phyloP scores from a whole-genome alignment of 352 stramenopile genomes.

The Phytophthora pisi region DNA sequence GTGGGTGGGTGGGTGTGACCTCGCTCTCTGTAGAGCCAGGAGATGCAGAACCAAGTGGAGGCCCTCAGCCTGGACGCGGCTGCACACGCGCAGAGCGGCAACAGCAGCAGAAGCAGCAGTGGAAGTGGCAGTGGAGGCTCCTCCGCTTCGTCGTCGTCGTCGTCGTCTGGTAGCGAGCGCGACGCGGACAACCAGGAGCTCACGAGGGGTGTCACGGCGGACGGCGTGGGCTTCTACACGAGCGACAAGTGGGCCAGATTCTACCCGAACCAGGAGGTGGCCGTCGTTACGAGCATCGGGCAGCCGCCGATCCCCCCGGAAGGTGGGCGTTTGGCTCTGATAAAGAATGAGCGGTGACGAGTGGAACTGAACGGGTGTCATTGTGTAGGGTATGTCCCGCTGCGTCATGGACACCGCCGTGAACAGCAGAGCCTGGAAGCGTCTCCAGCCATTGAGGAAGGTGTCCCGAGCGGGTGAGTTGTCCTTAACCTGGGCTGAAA shows the following conservation, averaged over 20 bases:
- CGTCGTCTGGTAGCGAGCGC: neutral
- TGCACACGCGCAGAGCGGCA: neutral
- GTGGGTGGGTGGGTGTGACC: slow-evolving; percentile 1
- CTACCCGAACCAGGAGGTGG: slow-evolving; percentile 62
- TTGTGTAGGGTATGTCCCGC: slow-evolving; percentile 57
- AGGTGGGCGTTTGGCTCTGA: slow-evolving; percentile 29
- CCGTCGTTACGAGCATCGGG: slow-evolving; percentile 59
- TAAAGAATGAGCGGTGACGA: neutral
- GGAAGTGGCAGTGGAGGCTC: too few relatives aligned
- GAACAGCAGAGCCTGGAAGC: slow-evolving; percentile 18
- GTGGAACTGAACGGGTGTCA: slow-evolving; percentile 2
- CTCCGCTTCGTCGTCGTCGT: neutral
- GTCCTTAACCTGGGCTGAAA: neutral
- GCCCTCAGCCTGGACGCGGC: slow-evolving; percentile 20
- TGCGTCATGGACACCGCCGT: slow-evolving; percentile 55
- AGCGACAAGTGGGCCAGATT: slow-evolving; percentile 60
- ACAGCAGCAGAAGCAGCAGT: too few relatives aligned
- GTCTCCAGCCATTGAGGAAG: slow-evolving; percentile 23
- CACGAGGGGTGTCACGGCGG: slow-evolving; percentile 24
- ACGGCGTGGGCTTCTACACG: slow-evolving; percentile 39
- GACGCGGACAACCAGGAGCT: slow-evolving; percentile 10
- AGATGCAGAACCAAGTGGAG: slow-evolving; percentile 42
- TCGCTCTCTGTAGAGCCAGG: slow-evolving; percentile 27
- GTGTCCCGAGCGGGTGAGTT: slow-evolving; percentile 41
- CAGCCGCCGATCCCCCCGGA: slow-evolving; percentile 59